Percentiles rank a stretch among this genome's conserved stretches.
Conservation (phyloP, 2,329 filamentous ascomycete genomes). For the Onygenales sp. region DNA sequence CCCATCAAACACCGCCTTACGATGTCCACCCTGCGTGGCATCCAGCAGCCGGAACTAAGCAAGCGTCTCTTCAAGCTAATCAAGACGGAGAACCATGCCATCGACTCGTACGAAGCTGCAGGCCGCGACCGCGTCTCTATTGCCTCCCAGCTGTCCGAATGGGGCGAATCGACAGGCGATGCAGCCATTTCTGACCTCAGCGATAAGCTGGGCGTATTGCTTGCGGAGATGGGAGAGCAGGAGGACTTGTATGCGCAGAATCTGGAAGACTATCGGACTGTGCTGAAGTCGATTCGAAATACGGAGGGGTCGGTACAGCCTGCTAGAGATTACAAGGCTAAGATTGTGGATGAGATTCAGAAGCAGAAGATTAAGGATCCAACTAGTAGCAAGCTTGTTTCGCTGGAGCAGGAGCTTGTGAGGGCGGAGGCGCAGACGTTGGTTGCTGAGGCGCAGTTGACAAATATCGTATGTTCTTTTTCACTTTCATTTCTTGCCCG, state of each 20-base stretch:
- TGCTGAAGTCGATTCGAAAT: slow-evolving; percentile 88
- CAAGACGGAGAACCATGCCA: slow-evolving; percentile 87
- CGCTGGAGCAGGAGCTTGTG: slow-evolving; percentile 91
- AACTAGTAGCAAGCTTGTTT: slow-evolving; percentile 67
- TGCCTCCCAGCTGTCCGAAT: slow-evolving; percentile 85
- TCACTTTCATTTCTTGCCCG: not conserved
- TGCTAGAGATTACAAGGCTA: slow-evolving; percentile 73
- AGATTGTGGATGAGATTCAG: slow-evolving; percentile 86
- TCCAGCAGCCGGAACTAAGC: slow-evolving; percentile 77
- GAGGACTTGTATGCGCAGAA: slow-evolving; percentile 81
- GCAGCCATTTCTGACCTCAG: slow-evolving; percentile 80
- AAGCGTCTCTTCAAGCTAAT: slow-evolving; percentile 85
- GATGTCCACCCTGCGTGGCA: slow-evolving; percentile 75
- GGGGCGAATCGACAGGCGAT: slow-evolving; percentile 87
- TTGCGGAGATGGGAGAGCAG: slow-evolving; percentile 88
- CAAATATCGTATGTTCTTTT: slow-evolving; percentile 64
- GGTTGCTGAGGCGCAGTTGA: slow-evolving; percentile 92
- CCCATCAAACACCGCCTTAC: slow-evolving; percentile 62
- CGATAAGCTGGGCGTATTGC: slow-evolving; percentile 88
- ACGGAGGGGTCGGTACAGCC: slow-evolving; percentile 94
- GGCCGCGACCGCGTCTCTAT: slow-evolving; percentile 76
- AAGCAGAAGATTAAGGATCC: slow-evolving; percentile 89
- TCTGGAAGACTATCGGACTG: slow-evolving; percentile 70
- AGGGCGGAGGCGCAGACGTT: slow-evolving; percentile 91
- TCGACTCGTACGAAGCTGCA: slow-evolving; percentile 73